A percentile compares a stretch with the other conserved stretches of the same genome.
These are phyloP conservation scores for Saccharomycopsis sp. DNA, from an alignment of 805 yeast species.

Conservation along the genomic window DNA sequence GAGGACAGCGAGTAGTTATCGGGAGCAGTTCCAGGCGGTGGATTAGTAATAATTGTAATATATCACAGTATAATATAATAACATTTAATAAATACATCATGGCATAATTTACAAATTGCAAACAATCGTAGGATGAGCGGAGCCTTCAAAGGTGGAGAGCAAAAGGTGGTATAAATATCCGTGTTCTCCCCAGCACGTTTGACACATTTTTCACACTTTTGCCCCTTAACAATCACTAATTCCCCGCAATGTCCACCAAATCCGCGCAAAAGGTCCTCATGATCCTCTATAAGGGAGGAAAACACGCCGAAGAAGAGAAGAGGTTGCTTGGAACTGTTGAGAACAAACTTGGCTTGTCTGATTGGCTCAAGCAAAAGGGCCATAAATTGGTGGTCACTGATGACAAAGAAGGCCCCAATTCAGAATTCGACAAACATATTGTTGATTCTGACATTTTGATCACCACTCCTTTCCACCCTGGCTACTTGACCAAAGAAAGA, in stretches of 20 bases:
- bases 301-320: constrained; percentile 50
- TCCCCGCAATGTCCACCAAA: not conserved
- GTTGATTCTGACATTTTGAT: constrained; percentile 68
- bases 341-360: constrained; percentile 62
- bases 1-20: too few relatives aligned
- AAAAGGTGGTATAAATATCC: too few relatives aligned
- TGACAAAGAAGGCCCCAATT: constrained; percentile 53
- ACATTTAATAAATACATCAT: too few relatives aligned
- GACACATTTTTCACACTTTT: too few relatives aligned
- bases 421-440: constrained; percentile 53
- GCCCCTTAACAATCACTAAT: too few relatives aligned
- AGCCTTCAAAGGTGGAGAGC: too few relatives aligned
- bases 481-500: constrained; percentile 57
- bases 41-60: too few relatives aligned
- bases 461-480: constrained; percentile 80
- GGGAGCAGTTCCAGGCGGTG: too few relatives aligned
- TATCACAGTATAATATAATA: too few relatives aligned
- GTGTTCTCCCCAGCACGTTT: too few relatives aligned
- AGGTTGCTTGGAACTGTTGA: constrained; percentile 61
- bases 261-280: constrained; percentile 33
- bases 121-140: too few relatives aligned
- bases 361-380: constrained; percentile 55
- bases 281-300: constrained; percentile 48
- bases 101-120: too few relatives aligned
- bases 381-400: constrained; percentile 57